phyloP scores from a whole-genome alignment of 345 rosid species.

The Sonneratia alba region DNA sequence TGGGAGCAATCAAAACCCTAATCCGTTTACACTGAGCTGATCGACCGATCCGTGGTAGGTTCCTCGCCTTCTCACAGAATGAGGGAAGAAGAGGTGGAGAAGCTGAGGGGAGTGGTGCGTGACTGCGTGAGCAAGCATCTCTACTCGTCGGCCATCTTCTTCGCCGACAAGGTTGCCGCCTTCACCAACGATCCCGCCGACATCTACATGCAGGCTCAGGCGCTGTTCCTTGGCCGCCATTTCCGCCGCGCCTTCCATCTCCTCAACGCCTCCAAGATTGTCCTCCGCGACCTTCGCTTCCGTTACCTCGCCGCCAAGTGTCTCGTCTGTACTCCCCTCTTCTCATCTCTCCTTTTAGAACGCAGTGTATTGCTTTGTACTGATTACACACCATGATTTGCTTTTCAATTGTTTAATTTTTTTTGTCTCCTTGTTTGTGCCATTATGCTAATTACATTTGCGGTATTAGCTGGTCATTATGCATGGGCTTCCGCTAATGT shows the following conservation, averaged over 20 bases:
- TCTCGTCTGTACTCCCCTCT: constrained; percentile 34
- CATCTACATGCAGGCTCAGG: constrained; percentile 91
- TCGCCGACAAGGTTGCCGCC: constrained; percentile 84
- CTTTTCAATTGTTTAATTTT: too few species aligned
- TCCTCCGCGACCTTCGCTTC: constrained; percentile 89
- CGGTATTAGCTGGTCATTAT: too few species aligned
- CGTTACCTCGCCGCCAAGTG: constrained; percentile 97
- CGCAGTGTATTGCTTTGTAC: background rate
- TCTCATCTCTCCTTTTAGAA: background rate
- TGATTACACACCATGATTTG: background rate
- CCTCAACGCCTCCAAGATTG: constrained; percentile 79
- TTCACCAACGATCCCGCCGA: constrained; percentile 76
- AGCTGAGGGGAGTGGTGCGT: constrained; percentile 82
- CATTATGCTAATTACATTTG: too few species aligned
- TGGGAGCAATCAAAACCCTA: background rate
- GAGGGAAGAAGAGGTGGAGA: constrained; percentile 86
- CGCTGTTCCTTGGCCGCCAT: constrained; percentile 87
- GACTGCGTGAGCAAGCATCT: constrained; percentile 97
- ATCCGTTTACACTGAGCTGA: background rate
- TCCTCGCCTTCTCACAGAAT: constrained; percentile 18
- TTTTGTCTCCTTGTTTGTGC: too few species aligned
- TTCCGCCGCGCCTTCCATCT: constrained; percentile 94
- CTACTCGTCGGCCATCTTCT: constrained; percentile 93
- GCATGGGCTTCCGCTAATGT: background rate
- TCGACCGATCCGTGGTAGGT: background rate